Evolutionary conservation across 805 yeast species (phyloP).

Genomic region (Sungouiella blattae): DNA sequence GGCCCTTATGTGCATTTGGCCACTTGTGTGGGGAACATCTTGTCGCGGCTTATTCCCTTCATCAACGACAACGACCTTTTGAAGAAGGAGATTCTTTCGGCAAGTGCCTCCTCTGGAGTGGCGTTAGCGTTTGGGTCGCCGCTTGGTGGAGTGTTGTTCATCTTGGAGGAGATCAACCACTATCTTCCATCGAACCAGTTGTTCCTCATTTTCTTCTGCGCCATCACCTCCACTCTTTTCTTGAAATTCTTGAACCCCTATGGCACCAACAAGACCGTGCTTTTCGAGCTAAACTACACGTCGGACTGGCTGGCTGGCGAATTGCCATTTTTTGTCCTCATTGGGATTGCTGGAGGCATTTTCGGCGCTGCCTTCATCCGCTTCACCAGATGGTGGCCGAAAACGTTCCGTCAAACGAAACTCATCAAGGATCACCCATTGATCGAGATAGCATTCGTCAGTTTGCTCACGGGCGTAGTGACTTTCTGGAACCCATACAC

Average conservation of each 20-base stretch:
- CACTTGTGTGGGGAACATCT: slow-evolving; percentile 54
- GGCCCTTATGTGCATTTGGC: slow-evolving; percentile 64
- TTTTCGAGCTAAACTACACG: slow-evolving; percentile 48
- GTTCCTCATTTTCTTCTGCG: slow-evolving; percentile 54
- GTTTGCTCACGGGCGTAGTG: slow-evolving; percentile 43
- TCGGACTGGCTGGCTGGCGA: slow-evolving; percentile 54
- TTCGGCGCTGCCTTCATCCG: slow-evolving; percentile 51
- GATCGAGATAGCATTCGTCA: slow-evolving; percentile 43
- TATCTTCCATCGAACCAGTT: slow-evolving; percentile 52
- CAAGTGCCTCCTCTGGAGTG: slow-evolving; percentile 57
- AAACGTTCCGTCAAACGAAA: slow-evolving; percentile 29
- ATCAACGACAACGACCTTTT: slow-evolving; percentile 47
- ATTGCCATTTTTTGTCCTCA: slow-evolving; percentile 39
- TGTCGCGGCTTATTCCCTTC: slow-evolving; percentile 44
- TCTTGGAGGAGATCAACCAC: slow-evolving; percentile 55
- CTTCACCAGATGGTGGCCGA: slow-evolving; percentile 46
- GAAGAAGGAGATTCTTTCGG: slow-evolving; percentile 51
- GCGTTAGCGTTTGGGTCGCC: slow-evolving; percentile 62
- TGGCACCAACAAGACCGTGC: slow-evolving; percentile 56
- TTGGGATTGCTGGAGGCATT: slow-evolving; percentile 53
- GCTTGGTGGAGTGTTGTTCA: slow-evolving; percentile 55
- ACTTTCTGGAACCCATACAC: slow-evolving; percentile 50
- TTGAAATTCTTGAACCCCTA: slow-evolving; percentile 54
- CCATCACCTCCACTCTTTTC: slow-evolving; percentile 50
- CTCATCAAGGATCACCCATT: slow-evolving; percentile 36